Evolutionary conservation across 2,329 filamentous ascomycete species (phyloP), one percentile per base, ranked within the genome.

Genomic region (Cladophialophora chaetospira): DNA sequence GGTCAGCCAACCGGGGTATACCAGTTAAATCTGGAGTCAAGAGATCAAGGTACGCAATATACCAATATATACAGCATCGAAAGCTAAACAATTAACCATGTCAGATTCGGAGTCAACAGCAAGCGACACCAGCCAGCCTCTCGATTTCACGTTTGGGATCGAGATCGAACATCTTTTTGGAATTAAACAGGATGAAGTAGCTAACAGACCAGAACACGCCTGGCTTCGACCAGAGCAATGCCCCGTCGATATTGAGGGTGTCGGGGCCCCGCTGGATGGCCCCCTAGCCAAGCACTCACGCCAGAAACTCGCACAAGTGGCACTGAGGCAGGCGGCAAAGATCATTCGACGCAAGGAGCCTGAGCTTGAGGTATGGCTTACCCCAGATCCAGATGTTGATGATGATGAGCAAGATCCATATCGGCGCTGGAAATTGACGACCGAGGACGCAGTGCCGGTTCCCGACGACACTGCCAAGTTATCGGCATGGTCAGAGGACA

Each of bases 81-180:
- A 21, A 21, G 36, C 36, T n/a, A n/a, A n/a, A n/a, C n/a, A n/a
- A n/a, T n/a, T n/a, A 40, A 15, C 13, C 17, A 40, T 40, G 10
- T 21, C 17, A 10, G 17, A 11, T 17, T 11, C 15, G 15, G 38
- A 36, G 46, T 19, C 46, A 10, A 10, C 10, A 10, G 15, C 46
- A 8, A 25, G 21, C 5, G 25, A 26, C 11, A 6, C 19, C 25
- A 10, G 21, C 29, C 15, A 11, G 5, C 8, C 8, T n/a, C 31
- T 38, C n/a, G 25, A 33, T 2, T 31, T 49, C 19, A 49, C 46
- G 13, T 49, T 49, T 35, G 46, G 31, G 17, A 17, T 49, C 17
- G 46, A 49, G 26, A 28, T 49, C 13, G 46, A 49, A 25, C 33
- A 49, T 25, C 17, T 38, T 26, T 49, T 49, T 15, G 46, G 46